Percentiles rank a stretch among this genome's conserved stretches.
Evolutionary conservation across 441 rosid genomes (phyloP).

Genomic region (Croton laevigatus): DNA sequence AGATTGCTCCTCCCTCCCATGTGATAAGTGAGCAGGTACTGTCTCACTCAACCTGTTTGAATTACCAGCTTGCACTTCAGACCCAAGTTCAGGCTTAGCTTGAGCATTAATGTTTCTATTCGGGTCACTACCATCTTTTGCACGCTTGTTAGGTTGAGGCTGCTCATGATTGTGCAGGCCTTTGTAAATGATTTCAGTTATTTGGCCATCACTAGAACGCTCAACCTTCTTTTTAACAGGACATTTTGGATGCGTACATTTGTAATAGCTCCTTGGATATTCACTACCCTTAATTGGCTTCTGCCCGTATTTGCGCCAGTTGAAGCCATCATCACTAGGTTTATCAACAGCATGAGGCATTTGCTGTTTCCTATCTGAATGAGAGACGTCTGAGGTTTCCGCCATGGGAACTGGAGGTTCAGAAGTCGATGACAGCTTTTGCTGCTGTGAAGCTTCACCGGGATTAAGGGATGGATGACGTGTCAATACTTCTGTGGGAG

Average conservation of each 20-base stretch:
- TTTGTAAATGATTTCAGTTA: slow-evolving; percentile 70
- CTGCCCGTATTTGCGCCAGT: slow-evolving; percentile 73
- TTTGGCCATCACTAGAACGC: slow-evolving; percentile 63
- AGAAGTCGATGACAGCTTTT: slow-evolving; percentile 46
- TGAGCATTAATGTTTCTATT: slow-evolving; percentile 42
- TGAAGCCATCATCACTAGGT: slow-evolving; percentile 72
- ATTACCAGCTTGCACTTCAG: slow-evolving; percentile 30
- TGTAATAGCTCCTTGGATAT: slow-evolving; percentile 71
- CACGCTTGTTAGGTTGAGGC: slow-evolving; percentile 56
- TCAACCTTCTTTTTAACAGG: slow-evolving; percentile 65
- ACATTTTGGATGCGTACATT: slow-evolving; percentile 59
- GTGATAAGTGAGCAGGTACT: slow-evolving; percentile 28
- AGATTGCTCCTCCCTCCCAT: slow-evolving; percentile 38
- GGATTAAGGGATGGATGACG: slow-evolving; percentile 23
- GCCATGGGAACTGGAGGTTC: slow-evolving; percentile 33
- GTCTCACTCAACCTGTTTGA: slow-evolving; percentile 25
- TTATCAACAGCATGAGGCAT: slow-evolving; percentile 48
- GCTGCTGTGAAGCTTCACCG: slow-evolving; percentile 42
- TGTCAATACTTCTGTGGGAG: slow-evolving; percentile 27
- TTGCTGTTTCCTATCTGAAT: slow-evolving; percentile 49
- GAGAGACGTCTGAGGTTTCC: slow-evolving; percentile 44
- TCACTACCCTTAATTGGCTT: slow-evolving; percentile 71
- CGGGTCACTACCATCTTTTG: slow-evolving; percentile 41
- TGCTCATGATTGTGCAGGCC: slow-evolving; percentile 55
- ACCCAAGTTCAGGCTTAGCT: slow-evolving; percentile 36